Evolutionary conservation across 2,329 filamentous ascomycete genomes (phyloP), one percentile per base, ranked within the genome.

Genomic region (Cladophialophora chaetospira): DNA sequence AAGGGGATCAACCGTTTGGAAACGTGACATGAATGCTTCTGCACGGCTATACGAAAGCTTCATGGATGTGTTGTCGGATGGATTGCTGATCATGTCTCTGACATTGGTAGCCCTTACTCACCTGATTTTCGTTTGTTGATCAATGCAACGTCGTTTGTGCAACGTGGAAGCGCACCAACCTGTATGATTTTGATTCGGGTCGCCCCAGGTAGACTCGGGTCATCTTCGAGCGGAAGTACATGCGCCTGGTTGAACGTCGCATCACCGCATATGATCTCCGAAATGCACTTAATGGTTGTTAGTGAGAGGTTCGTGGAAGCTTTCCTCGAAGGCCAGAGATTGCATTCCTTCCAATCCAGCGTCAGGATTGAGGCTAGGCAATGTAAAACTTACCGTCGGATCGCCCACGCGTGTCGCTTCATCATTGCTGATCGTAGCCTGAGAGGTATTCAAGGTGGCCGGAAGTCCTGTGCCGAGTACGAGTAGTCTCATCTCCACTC

Each of bases 401-500:
- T 55, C 53, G 45, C 23, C 53, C 25, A 49, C 53, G 49, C 53
- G 44, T 55, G 45, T 49, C 25, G 25, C 8, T 10, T n/a, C 19
- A 36, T 43, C 13, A 21, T 54, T 54, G 51, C 42, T 54, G 51
- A 54, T 54, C 51, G 21, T 15, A 10, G 26, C 19, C 29, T 28
- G 10, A 31, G 5, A 31, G 28, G 15, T 19, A 6, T 40, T n/a
- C n/a, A n/a, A n/a, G n/a, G n/a, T n/a, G n/a, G n/a, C n/a, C n/a
- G n/a, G n/a, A n/a, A n/a, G n/a, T n/a, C n/a, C n/a, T n/a, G n/a
- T n/a, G n/a, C n/a, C n/a, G n/a, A n/a, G n/a, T n/a, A n/a, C n/a
- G n/a, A n/a, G n/a, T n/a, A n/a, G n/a, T n/a, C n/a, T n/a, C n/a
- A n/a, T n/a, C n/a, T n/a, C n/a, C n/a, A n/a, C n/a, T n/a, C n/a